A percentile compares a stretch with the other conserved stretches of the same genome.
Conservation (phyloP, 2,329 filamentous ascomycete genomes). For the Lasiodiplodia sp. region DNA sequence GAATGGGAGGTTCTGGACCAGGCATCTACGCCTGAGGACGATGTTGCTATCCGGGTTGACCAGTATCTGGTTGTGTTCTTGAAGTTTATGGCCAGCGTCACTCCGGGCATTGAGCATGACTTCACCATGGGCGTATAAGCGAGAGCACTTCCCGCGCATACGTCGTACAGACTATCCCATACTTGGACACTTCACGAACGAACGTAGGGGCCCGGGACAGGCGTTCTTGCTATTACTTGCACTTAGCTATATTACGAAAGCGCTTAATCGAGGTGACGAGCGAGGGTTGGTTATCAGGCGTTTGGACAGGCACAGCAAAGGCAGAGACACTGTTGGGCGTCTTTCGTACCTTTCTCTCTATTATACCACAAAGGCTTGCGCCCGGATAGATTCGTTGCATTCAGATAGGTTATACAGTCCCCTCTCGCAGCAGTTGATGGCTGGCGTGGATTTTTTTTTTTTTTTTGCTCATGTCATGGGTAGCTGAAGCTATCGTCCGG, state of each 20-base stretch:
- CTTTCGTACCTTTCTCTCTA: not conserved
- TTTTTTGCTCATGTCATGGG: too few relatives aligned
- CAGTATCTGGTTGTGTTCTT: slow-evolving; percentile 88
- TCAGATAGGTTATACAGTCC: not conserved
- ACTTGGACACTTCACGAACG: not conserved
- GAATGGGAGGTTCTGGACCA: slow-evolving; percentile 70
- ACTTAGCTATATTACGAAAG: slow-evolving; percentile 1
- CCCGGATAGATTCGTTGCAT: slow-evolving; percentile 16
- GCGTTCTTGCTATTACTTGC: slow-evolving; percentile 4
- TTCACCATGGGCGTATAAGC: slow-evolving; percentile 91
- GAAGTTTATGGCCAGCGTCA: slow-evolving; percentile 78
- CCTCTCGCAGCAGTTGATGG: too few relatives aligned
- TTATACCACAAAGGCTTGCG: slow-evolving; percentile 27
- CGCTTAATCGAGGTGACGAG: not conserved
- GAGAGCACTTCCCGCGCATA: not conserved
- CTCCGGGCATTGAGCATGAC: slow-evolving; percentile 95
- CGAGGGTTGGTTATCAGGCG: slow-evolving; percentile 1
- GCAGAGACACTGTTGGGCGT: slow-evolving; percentile 1
- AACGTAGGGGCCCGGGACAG: slow-evolving; percentile 12
- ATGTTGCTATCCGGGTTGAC: slow-evolving; percentile 84
- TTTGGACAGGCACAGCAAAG: slow-evolving; percentile 17
- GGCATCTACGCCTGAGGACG: slow-evolving; percentile 68
- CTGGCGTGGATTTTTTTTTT: too few relatives aligned
- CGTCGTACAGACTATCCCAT: not conserved
- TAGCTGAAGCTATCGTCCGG: too few relatives aligned